These are phyloP conservation scores for Tulasnella sp. DNA, from an alignment of 768 basidiomycete species.

Conservation along the genomic window DNA sequence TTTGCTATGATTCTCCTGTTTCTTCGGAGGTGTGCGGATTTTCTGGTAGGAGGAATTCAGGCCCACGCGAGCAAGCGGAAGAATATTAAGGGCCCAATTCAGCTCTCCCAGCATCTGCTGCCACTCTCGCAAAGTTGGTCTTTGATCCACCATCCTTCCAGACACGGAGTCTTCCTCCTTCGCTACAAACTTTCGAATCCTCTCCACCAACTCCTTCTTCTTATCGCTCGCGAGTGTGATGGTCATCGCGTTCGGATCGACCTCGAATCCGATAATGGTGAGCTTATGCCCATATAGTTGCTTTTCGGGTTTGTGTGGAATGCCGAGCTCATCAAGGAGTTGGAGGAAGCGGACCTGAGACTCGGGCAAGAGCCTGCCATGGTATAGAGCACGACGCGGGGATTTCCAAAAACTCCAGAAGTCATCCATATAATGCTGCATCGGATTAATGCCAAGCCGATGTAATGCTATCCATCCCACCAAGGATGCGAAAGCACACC, in stretches of 20 bases:
- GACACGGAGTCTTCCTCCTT: neutral
- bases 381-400: neutral
- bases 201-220: neutral
- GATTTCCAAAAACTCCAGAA: neutral
- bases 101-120: neutral
- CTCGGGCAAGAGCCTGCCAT: slow-evolving; percentile 36
- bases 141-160: neutral
- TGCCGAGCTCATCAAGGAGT: slow-evolving; percentile 49
- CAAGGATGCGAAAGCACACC: slow-evolving; percentile 43
- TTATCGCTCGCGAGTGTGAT: slow-evolving; percentile 40
- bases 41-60: neutral
- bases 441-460: slow-evolving; percentile 34
- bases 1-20: neutral
- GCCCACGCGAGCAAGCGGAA: neutral
- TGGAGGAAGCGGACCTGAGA: slow-evolving; percentile 45
- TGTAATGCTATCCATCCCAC: slow-evolving; percentile 47
- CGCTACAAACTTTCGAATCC: neutral
- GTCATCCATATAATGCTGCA: slow-evolving; percentile 48
- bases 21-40: neutral
- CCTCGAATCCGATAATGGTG: slow-evolving; percentile 49
- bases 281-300: slow-evolving; percentile 46
- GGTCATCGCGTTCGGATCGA: slow-evolving; percentile 46
- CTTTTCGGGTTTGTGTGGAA: slow-evolving; percentile 49
- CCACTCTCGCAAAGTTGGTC: neutral
- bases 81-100: neutral